Conservation (phyloP, 257 asterid species). For the Solanum microdontum region DNA sequence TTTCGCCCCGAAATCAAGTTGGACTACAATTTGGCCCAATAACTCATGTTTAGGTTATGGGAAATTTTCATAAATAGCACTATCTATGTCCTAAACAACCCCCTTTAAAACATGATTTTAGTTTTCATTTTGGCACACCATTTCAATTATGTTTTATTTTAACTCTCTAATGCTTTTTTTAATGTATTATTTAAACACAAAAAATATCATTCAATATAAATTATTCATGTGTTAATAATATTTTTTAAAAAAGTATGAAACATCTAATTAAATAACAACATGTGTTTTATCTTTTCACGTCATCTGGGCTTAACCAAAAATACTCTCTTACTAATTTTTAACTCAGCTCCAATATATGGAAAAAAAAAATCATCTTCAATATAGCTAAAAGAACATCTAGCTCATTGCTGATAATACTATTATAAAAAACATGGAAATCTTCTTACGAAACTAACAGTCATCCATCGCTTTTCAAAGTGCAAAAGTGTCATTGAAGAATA, state of each 20-base stretch:
- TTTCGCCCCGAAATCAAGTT: neutral
- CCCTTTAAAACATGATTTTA: neutral
- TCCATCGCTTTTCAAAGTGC: neutral
- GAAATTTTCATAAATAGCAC: neutral
- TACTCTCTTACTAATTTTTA: neutral
- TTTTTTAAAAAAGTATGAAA: no score
- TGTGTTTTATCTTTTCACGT: neutral
- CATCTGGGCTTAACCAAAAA: no score
- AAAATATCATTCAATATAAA: no score
- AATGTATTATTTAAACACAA: neutral
- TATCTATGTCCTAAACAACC: neutral
- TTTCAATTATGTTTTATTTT: neutral
- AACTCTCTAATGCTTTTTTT: neutral
- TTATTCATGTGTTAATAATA: neutral
- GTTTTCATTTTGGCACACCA: neutral
- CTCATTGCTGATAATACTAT: neutral
- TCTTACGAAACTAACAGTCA: neutral
- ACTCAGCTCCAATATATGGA: neutral
- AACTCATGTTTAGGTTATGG: neutral
- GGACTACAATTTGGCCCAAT: neutral
- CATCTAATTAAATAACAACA: neutral
- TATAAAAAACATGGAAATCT: neutral
- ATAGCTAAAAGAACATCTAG: neutral
- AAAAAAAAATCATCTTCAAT: neutral
- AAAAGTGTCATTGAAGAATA: neutral